phyloP scores from a whole-genome alignment of 768 basidiomycete species.

The Suillus luteus region DNA sequence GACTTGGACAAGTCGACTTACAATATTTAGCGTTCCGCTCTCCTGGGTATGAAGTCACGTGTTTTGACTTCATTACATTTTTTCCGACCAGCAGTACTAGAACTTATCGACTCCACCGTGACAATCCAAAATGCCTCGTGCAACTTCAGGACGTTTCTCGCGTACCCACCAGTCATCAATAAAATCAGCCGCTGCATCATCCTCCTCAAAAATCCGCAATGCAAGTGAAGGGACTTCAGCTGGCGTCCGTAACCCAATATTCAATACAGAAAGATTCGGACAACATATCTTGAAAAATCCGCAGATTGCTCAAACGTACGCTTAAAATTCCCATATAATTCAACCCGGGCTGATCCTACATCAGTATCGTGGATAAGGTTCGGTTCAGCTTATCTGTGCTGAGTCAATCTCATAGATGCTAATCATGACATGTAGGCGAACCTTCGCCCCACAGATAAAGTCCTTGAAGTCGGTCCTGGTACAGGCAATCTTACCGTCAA shows the following conservation, averaged over 20 bases:
- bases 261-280: constrained; percentile 94
- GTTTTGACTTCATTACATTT: not conserved
- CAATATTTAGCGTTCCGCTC: not conserved
- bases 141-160: constrained; percentile 73
- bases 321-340: constrained; percentile 26
- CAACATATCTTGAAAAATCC: constrained; percentile 98
- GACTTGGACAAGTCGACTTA: not conserved
- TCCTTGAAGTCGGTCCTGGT: constrained; percentile 96
- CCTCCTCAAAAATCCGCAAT: constrained; percentile 46
- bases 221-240: constrained; percentile 40
- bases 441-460: constrained; percentile 90
- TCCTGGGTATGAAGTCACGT: not conserved
- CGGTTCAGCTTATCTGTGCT: not conserved
- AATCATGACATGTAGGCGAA: constrained; percentile 60
- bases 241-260: constrained; percentile 77
- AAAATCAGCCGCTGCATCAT: constrained; percentile 35
- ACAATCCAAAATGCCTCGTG: constrained; percentile 64
- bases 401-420: constrained; percentile 10
- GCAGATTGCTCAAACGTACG: constrained; percentile 84
- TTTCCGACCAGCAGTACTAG: not conserved
- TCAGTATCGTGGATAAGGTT: constrained; percentile 66
- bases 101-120: not conserved
- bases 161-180: constrained; percentile 66
- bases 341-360: constrained; percentile 17
- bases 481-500: constrained; percentile 95